These are phyloP conservation scores for Irpex rosettiformis DNA, from an alignment of 1,284 basidiomycete genomes.

Conservation along the genomic window DNA sequence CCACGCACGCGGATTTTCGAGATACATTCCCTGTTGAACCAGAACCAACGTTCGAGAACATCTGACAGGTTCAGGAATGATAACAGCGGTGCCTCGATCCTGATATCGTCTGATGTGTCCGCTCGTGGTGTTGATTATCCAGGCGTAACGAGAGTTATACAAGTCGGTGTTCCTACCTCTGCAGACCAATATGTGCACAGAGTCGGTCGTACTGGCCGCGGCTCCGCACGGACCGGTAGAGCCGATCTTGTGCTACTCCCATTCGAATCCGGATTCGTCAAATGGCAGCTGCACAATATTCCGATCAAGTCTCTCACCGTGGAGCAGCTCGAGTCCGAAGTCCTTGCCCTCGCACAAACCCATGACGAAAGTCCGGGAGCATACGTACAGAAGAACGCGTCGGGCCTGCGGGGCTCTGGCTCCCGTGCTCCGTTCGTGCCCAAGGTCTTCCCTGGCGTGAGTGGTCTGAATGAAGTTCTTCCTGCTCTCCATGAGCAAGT, in stretches of 20 bases:
- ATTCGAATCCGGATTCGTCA: slow-evolving; percentile 79
- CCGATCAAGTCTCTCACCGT: slow-evolving; percentile 65
- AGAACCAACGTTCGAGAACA: slow-evolving; percentile 60
- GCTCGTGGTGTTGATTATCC: slow-evolving; percentile 92
- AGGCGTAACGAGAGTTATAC: slow-evolving; percentile 90
- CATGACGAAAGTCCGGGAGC: slow-evolving; percentile 46
- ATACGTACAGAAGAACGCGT: background rate
- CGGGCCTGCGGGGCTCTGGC: background rate
- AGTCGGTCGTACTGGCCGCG: slow-evolving; percentile 89
- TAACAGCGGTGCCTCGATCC: slow-evolving; percentile 56
- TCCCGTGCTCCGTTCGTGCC: background rate
- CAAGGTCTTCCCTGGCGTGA: slow-evolving; percentile 22
- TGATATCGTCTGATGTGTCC: slow-evolving; percentile 89
- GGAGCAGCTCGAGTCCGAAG: slow-evolving; percentile 47
- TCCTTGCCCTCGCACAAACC: slow-evolving; percentile 46
- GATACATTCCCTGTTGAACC: slow-evolving; percentile 83
- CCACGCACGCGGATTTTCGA: slow-evolving; percentile 63
- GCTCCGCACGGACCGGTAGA: slow-evolving; percentile 61
- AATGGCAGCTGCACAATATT: slow-evolving; percentile 62
- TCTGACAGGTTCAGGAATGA: slow-evolving; percentile 70
- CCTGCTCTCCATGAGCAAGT: slow-evolving; percentile 29
- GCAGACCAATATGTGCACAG: slow-evolving; percentile 89
- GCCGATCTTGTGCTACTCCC: slow-evolving; percentile 87
- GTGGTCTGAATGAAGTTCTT: slow-evolving; percentile 24
- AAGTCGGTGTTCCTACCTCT: slow-evolving; percentile 77